Percentiles rank a stretch among this genome's conserved stretches.
Evolutionary conservation across 108 stramenopile species (phyloP).

Genomic region (Schizochytrium sp.): DNA sequence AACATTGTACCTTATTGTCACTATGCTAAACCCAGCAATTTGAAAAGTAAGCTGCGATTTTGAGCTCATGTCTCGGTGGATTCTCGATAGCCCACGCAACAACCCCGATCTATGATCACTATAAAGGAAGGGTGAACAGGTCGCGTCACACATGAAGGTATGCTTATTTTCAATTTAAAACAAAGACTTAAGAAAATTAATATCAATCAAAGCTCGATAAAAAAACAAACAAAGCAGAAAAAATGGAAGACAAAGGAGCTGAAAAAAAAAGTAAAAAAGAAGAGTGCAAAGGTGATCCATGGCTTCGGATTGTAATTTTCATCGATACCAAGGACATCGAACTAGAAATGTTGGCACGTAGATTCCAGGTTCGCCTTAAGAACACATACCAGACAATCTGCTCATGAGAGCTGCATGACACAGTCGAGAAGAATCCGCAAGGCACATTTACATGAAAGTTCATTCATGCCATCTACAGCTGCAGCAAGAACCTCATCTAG

Average conservation of each 20-base stretch:
- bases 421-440: slow-evolving; percentile 32
- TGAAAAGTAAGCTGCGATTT: no score
- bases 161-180: no score
- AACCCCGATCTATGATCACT: no score
- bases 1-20: no score
- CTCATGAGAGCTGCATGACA: slow-evolving; percentile 15
- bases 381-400: neutral
- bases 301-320: neutral
- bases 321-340: neutral
- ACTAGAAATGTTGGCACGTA: neutral
- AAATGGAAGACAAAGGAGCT: neutral
- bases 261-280: neutral
- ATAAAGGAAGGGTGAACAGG: no score
- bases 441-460: neutral
- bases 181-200: no score
- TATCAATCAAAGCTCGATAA: no score
- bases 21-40: no score
- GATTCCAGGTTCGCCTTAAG: neutral
- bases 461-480: slow-evolving; percentile 29
- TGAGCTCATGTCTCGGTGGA: no score
- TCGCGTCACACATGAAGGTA: no score
- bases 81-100: no score
- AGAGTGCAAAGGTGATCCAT: neutral
- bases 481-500: slow-evolving; percentile 16
- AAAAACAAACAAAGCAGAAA: no score